Evolutionary conservation across 768 basidiomycete species (phyloP), one percentile per base, ranked within the genome.

Genomic region (Auriscalpium orientale): DNA sequence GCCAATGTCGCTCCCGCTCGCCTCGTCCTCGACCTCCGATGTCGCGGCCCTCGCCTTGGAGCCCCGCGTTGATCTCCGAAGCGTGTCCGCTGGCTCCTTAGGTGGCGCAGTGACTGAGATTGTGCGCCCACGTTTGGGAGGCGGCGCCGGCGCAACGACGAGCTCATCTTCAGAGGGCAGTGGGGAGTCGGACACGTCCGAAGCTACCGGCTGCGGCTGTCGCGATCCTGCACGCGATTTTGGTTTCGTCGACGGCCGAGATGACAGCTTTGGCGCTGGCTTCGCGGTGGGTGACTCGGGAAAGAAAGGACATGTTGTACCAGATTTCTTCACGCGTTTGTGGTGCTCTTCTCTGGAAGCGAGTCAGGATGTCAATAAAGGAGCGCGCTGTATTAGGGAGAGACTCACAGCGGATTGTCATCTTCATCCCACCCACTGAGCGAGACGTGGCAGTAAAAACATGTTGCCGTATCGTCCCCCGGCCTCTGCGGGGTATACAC

Each of bases 341-440:
- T 77, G 77, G 64, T 95, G 91, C 63, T 92, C 87, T 64, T 86
- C 78, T 58, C 89, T 91, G 63, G 58, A 55, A 46, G 45, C 37
- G 54, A 60, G 46, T 54, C 49, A 47, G 46, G 57, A 51, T 44
- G 54, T 53, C 35, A 53, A 37, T 46, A 9, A 21, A 8, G 21
- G 20, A 44, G 6, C n/a, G 37, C 15, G 20, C 20, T 50, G 38
- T 49, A 33, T 38, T 18, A 45, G 13, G 37, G 49, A 21, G 59
- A 35, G 56, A 73, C 89, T 56, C 70, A 97, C 95, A 85, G 67
- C 13, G 95, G 95, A 69, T 95, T 85, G 67, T 98, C 95, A 13
- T 81, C 82, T 33, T 77, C 73, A 45, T 93, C 90, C 95, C 95
- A 98, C 1, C 89, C 91, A 54, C 84, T 84, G 3, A 95, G 79